These are phyloP conservation scores for Luvunga scandens DNA, from an alignment of 345 rosid species.

Conservation along the genomic window DNA sequence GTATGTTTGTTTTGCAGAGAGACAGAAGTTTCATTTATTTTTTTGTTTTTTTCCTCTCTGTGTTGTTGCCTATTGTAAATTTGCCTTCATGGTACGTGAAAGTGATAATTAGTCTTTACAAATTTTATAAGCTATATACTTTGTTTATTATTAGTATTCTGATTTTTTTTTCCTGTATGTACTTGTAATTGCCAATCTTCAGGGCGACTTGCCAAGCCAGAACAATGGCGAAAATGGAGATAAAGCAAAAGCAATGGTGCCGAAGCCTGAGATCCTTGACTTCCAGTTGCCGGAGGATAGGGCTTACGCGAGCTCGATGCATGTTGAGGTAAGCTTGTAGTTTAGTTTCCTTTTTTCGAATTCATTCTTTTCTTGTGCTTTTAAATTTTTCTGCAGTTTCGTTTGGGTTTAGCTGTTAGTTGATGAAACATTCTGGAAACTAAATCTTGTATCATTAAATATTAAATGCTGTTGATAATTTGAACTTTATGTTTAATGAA, in stretches of 20 bases:
- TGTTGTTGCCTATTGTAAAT: not conserved
- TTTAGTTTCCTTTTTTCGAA: not conserved
- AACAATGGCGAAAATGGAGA: constrained; percentile 20
- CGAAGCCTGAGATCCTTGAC: constrained; percentile 64
- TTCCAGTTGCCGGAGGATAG: constrained; percentile 47
- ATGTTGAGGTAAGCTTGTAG: constrained; percentile 39
- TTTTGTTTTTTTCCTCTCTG: no score
- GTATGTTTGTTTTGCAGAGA: not conserved
- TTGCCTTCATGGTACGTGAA: not conserved
- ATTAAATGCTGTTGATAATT: not conserved
- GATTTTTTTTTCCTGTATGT: not conserved
- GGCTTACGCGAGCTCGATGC: constrained; percentile 21
- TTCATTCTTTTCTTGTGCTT: not conserved
- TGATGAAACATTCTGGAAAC: not conserved
- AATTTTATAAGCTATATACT: not conserved
- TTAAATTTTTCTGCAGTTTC: not conserved
- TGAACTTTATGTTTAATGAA: not conserved
- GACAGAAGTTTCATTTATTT: not conserved
- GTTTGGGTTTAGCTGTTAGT: not conserved
- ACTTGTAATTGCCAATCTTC: not conserved
- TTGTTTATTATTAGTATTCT: not conserved
- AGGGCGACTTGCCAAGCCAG: constrained; percentile 32
- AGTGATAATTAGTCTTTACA: not conserved
- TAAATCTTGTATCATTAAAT: not conserved
- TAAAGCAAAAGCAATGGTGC: constrained; percentile 21